Conservation (phyloP, 2,329 filamentous ascomycete genomes). For the Zymoseptoria pseudotritici region DNA sequence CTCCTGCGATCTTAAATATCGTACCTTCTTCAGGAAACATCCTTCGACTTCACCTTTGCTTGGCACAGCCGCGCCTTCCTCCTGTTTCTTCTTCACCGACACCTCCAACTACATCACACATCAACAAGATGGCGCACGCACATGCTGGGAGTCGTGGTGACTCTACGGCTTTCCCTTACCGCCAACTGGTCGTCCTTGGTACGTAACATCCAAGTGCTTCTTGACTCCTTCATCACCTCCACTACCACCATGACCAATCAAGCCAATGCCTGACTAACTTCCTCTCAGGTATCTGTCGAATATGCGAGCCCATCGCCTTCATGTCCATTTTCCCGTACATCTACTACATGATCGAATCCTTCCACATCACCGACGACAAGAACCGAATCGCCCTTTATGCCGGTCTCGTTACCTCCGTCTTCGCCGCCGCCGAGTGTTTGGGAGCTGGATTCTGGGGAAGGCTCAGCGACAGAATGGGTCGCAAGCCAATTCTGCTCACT, state of each 20-base stretch:
- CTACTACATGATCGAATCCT: slow-evolving; percentile 94
- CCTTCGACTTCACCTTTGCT: not conserved
- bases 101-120: slow-evolving; percentile 2
- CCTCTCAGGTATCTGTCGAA: slow-evolving; percentile 59
- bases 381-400: slow-evolving; percentile 84
- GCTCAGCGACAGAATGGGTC: slow-evolving; percentile 82
- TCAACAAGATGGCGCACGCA: slow-evolving; percentile 13
- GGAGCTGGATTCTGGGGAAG: slow-evolving; percentile 90
- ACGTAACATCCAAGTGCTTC: slow-evolving; percentile 20
- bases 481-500: slow-evolving; percentile 84
- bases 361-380: slow-evolving; percentile 71
- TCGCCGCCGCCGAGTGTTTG: slow-evolving; percentile 90
- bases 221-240: not conserved
- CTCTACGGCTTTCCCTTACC: slow-evolving; percentile 45
- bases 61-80: slow-evolving; percentile 3
- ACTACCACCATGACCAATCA: not conserved
- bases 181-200: slow-evolving; percentile 52
- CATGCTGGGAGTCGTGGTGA: slow-evolving; percentile 12
- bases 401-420: slow-evolving; percentile 92
- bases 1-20: not conserved
- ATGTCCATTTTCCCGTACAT: slow-evolving; percentile 99
- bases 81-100: not conserved
- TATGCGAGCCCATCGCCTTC: slow-evolving; percentile 98
- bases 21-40: slow-evolving; percentile 1
- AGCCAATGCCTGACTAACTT: slow-evolving; percentile 1